Base-by-base conservation (phyloP, 1,284 basidiomycete species). In the Ustilago crameri region DNA sequence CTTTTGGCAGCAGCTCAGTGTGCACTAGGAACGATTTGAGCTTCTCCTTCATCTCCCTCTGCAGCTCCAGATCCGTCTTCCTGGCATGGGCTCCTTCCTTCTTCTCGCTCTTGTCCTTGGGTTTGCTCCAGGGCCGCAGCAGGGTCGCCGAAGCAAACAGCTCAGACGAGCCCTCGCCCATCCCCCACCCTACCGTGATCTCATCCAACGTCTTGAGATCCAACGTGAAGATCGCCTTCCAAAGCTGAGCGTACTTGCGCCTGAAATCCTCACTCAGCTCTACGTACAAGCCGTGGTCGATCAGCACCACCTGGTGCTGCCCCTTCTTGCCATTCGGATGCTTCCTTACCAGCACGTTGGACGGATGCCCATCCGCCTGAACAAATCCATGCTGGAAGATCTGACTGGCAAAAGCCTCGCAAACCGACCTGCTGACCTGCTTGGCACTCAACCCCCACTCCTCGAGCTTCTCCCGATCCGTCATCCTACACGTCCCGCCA, bases 341-440 rank as follows among this genome's bases (percentile, higher is more conserved):
- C 18, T 61, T 51, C 7, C 79, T 47, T 12, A 80, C 76, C 3
- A 80, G 46, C 15, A 80, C 69, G 47, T 80, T 80, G 38, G 48
- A 54, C 9, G 74, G 67, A 52, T 80, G 78, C 1, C 78, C 78
- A 44, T 80, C 77, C 1, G 76, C 77, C 42, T 80, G 79, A 2
- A 80, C 69, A 34, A 78, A 75, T 2, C 79, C 79, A 45, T 78
- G 72, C 49, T 79, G 75, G 52, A 80, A 80, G 48, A 80, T 79
- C 52, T 78, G 76, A 30, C 73, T 70, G 2, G 79, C 70, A 51
- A 77, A 78, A 7, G 74, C 74, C 40, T 80, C 78, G 51, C 75
- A 77, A 3, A 79, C 77, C 32, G 60, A 69, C 20, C 52, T 47
- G 9, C 71, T 68, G 2, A 79, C 79, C 30, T 54, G 60, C 41